Conservation (phyloP, 2,329 filamentous ascomycete species). For the Leptodontidium sp. region DNA sequence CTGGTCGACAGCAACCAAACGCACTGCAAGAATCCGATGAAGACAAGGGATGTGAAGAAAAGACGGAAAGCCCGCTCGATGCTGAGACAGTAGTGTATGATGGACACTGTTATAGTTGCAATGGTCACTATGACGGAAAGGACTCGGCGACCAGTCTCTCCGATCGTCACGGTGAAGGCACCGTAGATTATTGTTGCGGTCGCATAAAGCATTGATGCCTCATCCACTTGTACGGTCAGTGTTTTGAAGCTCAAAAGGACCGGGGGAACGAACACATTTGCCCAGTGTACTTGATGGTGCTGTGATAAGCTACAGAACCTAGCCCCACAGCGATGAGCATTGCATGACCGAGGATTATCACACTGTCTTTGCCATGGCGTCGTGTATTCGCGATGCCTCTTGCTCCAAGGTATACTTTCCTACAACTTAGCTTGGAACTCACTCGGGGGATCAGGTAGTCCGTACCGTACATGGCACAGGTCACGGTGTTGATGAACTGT, state of each 20-base stretch:
- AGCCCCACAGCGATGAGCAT: conserved; percentile 25
- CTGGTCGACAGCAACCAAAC: conserved; percentile 18
- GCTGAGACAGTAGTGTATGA: conserved; percentile 16
- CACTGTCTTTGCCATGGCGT: conserved; percentile 17
- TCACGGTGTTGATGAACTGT: conserved; percentile 60
- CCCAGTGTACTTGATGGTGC: conserved; percentile 27
- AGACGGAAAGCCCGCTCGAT: conserved; percentile 14
- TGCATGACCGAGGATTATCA: conserved; percentile 21
- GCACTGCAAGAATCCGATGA: conserved; percentile 21
- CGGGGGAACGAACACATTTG: conserved; percentile 24
- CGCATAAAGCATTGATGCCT: conserved; percentile 29
- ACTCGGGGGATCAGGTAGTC: neutral
- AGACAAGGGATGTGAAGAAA: conserved; percentile 21
- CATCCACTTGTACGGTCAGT: conserved; percentile 23
- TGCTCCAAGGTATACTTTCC: conserved; percentile 27
- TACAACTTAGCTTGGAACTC: neutral
- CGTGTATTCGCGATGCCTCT: conserved; percentile 24
- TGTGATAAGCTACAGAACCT: conserved; percentile 28
- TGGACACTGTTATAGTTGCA: neutral
- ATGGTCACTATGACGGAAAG: conserved; percentile 3
- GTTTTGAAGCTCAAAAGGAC: neutral
- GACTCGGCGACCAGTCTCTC: neutral
- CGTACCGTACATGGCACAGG: conserved; percentile 56
- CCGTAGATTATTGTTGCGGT: conserved; percentile 29
- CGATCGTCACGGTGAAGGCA: conserved; percentile 23